Conservation (phyloP, 2,329 filamentous ascomycete species). For the Tolypocladium capitatum region DNA sequence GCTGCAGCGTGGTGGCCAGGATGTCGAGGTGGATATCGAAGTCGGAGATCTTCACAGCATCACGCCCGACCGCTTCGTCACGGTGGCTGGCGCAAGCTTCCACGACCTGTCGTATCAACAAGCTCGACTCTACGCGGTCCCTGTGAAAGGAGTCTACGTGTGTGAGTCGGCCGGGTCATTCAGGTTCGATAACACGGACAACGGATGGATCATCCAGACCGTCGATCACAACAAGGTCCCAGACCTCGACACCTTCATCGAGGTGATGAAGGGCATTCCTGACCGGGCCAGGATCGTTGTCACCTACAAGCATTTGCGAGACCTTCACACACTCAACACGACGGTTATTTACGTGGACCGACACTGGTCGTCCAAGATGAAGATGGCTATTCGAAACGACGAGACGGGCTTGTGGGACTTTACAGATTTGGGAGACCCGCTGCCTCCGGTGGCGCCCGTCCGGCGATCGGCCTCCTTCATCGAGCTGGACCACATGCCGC, state of each 20-base stretch:
- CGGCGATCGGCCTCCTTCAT: conserved; percentile 81
- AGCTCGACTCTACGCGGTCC: conserved; percentile 86
- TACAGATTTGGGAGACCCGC: conserved; percentile 64
- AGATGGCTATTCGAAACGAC: conserved; percentile 83
- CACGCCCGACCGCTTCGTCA: conserved; percentile 90
- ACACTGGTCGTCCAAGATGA: conserved; percentile 94
- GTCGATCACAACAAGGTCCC: conserved; percentile 86
- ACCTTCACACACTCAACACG: conserved; percentile 88
- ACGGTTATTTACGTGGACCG: conserved; percentile 85
- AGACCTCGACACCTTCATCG: conserved; percentile 75
- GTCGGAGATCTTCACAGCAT: conserved; percentile 89
- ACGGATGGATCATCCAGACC: conserved; percentile 86
- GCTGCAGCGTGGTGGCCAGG: conserved; percentile 77
- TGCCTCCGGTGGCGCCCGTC: conserved; percentile 60
- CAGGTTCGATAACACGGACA: conserved; percentile 79
- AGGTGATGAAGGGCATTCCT: conserved; percentile 80
- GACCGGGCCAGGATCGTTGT: conserved; percentile 76
- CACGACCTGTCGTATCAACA: conserved; percentile 96
- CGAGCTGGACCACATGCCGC: conserved; percentile 73
- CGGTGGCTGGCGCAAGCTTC: conserved; percentile 87
- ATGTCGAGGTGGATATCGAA: conserved; percentile 69
- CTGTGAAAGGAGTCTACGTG: conserved; percentile 83
- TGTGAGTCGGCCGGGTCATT: conserved; percentile 94
- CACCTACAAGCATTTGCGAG: conserved; percentile 88
- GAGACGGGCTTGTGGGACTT: conserved; percentile 90